These are phyloP conservation scores for Penicillium flavigenum DNA, from an alignment of 495 filamentous ascomycete genomes.

Conservation along the genomic window DNA sequence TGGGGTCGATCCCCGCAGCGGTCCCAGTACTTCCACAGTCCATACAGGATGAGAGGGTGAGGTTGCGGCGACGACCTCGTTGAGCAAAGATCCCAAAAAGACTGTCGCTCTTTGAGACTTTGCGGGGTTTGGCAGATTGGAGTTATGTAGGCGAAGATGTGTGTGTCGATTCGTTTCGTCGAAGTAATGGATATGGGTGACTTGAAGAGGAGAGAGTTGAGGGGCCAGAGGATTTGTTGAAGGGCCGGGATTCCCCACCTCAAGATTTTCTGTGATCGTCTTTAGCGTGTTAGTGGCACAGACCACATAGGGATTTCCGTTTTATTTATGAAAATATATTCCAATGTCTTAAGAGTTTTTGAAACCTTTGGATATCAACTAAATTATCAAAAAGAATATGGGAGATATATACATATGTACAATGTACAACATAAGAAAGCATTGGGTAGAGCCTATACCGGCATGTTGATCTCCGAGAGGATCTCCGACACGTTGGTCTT, in stretches of 20 bases:
- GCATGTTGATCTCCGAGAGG: too few relatives aligned
- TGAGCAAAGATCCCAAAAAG: slow-evolving; percentile 28
- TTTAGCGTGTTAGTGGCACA: slow-evolving; percentile 10
- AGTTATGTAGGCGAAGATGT: background rate
- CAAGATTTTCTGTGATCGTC: slow-evolving; percentile 17
- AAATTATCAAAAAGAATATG: too few relatives aligned
- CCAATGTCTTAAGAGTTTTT: too few relatives aligned
- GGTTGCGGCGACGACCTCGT: slow-evolving; percentile 17
- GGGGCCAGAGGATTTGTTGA: slow-evolving; percentile 13
- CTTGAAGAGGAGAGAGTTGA: slow-evolving; percentile 8
- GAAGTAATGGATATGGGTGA: slow-evolving; percentile 1
- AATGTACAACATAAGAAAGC: background rate
- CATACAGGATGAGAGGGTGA: slow-evolving; percentile 40
- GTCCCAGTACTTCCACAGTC: slow-evolving; percentile 45
- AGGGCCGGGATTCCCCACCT: slow-evolving; percentile 21
- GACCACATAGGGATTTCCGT: background rate
- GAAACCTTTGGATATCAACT: too few relatives aligned
- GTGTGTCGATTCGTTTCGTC: background rate
- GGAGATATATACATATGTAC: background rate
- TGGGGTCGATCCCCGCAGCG: slow-evolving; percentile 51
- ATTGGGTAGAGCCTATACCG: background rate
- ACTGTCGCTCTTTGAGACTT: slow-evolving; percentile 20
- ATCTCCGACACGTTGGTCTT: too few relatives aligned
- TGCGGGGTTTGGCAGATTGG: slow-evolving; percentile 3
- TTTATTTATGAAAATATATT: background rate